Evolutionary conservation across 345 rosid species (phyloP).

Genomic region (Lepidium aucheri): DNA sequence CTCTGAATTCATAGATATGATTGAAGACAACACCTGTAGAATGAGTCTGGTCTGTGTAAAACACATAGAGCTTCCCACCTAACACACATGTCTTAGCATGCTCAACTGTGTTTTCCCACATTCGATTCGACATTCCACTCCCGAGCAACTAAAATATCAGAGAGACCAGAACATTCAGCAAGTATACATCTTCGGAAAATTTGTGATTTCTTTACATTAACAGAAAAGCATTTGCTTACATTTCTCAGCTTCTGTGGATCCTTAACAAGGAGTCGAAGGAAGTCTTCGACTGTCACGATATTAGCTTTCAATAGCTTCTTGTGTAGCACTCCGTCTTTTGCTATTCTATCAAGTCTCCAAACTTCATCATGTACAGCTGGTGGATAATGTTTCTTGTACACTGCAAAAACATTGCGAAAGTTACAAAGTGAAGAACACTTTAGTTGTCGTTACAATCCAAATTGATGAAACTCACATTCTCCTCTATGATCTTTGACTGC

Average conservation of each 20-base stretch:
- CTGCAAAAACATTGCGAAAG: constrained; percentile 34
- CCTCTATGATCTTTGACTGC: constrained; percentile 97
- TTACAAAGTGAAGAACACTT: background rate
- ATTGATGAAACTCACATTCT: constrained; percentile 49
- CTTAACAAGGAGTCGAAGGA: constrained; percentile 64
- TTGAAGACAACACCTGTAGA: constrained; percentile 71
- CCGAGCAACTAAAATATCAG: constrained; percentile 58
- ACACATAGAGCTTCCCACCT: constrained; percentile 77
- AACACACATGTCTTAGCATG: constrained; percentile 90
- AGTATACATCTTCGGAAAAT: background rate
- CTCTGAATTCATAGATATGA: constrained; percentile 72
- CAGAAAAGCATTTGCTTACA: constrained; percentile 32
- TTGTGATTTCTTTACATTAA: background rate
- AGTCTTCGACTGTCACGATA: constrained; percentile 74
- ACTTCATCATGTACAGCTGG: constrained; percentile 90
- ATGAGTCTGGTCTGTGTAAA: constrained; percentile 48
- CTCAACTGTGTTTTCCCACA: constrained; percentile 96
- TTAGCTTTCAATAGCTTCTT: constrained; percentile 57
- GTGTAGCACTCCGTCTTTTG: constrained; percentile 93
- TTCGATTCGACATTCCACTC: constrained; percentile 93
- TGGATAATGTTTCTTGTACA: constrained; percentile 92
- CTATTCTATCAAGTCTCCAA: constrained; percentile 94
- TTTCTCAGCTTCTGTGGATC: constrained; percentile 70
- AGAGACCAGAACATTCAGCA: background rate
- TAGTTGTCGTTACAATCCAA: constrained; percentile 1